Evolutionary conservation across 2,329 filamentous ascomycete species (phyloP).

Genomic region (Apiospora koreana): DNA sequence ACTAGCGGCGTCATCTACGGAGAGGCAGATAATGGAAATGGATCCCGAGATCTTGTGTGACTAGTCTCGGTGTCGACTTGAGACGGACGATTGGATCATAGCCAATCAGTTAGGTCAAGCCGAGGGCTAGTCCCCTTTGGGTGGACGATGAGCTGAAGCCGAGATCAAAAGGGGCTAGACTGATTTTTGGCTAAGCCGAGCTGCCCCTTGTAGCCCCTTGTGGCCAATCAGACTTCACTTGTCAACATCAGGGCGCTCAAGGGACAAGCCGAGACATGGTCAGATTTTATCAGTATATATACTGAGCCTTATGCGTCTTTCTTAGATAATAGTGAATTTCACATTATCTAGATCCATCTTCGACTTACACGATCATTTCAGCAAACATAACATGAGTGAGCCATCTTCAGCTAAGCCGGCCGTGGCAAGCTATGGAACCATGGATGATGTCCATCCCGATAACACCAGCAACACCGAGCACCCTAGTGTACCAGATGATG

Average conservation of each 20-base stretch:
- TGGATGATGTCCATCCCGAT: neutral
- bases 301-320: neutral
- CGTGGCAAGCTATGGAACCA: neutral
- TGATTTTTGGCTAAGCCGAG: neutral
- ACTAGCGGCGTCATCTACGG: neutral
- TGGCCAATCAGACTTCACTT: neutral
- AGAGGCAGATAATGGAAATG: neutral
- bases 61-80: neutral
- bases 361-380: no score
- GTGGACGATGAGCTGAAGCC: neutral
- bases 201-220: neutral
- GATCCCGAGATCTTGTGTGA: neutral
- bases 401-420: neutral
- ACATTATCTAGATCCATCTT: neutral
- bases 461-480: neutral
- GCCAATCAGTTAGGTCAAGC: neutral
- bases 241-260: neutral
- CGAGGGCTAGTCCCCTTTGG: neutral
- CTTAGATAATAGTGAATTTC: rapidly evolving
- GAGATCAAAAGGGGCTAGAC: neutral
- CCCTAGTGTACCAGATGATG: neutral
- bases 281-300: neutral
- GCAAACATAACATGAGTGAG: neutral
- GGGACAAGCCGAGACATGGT: neutral
- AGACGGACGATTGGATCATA: neutral